A percentile compares a stretch with the other conserved stretches of the same genome.
These are phyloP conservation scores for Stachybotrys elegans DNA, from an alignment of 2,329 filamentous ascomycete genomes.

Conservation along the genomic window DNA sequence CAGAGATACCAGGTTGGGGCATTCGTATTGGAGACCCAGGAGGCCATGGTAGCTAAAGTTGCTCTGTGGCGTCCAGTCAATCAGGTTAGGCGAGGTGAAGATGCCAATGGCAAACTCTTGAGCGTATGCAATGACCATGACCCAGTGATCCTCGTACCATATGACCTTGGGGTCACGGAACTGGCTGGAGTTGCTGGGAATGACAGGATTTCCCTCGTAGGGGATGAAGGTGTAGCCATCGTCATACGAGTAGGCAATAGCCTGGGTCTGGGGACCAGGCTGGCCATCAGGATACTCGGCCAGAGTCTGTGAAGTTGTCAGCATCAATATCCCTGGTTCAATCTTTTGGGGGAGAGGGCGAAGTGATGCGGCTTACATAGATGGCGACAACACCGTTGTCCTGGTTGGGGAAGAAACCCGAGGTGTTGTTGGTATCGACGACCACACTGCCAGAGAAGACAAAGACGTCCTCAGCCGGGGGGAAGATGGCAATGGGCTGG, in stretches of 20 bases:
- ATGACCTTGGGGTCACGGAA: constrained; percentile 65
- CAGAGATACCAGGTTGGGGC: constrained; percentile 56
- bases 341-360: background rate
- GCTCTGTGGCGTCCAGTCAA: constrained; percentile 44
- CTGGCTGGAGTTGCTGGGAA: constrained; percentile 46
- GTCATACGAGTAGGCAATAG: constrained; percentile 57
- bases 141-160: constrained; percentile 52
- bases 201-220: constrained; percentile 56
- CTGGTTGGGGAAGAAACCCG: constrained; percentile 58
- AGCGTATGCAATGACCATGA: constrained; percentile 49
- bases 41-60: constrained; percentile 53
- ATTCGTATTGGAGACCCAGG: constrained; percentile 55
- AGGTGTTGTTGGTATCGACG: constrained; percentile 59
- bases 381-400: constrained; percentile 56
- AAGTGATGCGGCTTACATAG: constrained; percentile 20
- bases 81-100: constrained; percentile 55
- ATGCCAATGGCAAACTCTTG: constrained; percentile 53
- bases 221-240: constrained; percentile 57
- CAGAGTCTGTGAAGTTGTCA: constrained; percentile 13
- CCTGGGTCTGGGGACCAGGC: constrained; percentile 41
- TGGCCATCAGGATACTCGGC: constrained; percentile 11
- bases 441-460: constrained; percentile 54
- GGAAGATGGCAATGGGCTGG: constrained; percentile 56
- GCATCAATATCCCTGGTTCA: background rate
- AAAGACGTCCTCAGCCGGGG: constrained; percentile 34